Base-by-base conservation (phyloP, 1,284 basidiomycete genomes). In the Ustilago lituana region DNA sequence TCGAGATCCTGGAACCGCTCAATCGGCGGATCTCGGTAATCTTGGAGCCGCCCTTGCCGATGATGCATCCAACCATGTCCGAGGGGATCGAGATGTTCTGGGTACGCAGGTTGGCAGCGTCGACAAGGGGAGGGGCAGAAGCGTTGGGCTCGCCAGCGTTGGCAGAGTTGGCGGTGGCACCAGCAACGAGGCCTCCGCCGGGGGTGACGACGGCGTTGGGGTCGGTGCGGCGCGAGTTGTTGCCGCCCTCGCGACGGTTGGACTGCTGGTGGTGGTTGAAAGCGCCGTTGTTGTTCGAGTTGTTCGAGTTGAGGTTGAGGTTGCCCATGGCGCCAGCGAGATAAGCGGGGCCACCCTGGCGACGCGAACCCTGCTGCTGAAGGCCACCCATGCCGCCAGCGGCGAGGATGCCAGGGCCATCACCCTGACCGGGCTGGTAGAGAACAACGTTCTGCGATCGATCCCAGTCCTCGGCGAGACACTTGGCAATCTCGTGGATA, bases 21-120 rank as follows among this genome's bases (percentile, higher is more conserved):
- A 98, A 87, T 57, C 95, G 91, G 75, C 95, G 91, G 83, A 98
- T 98, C 84, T 98, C 95, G 60, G 94, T 97, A 78, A 98, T 98
- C 87, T 98, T 98, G 77, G 92, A 91, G 31, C 95, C 95, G 80
- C 91, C 93, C 74, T 94, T 92, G 66, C 95, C 95, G 79, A 86
- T 86, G 69, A 78, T 83, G 74, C 83, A 84, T 82, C 94, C 94
- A 73, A 98, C 95, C 95, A 98, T 98, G 74, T 78, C 77, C 6
- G 70, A 71, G 10, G 95, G 95, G 78, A 98, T 98, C 73, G 94
- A 95, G 78, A 98, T 98, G 85, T 96, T 97, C 85, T 98, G 95
- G 12, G 95, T 98, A 73, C 94, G 91, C 67, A 97, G 86, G 84
- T 94, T 94, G 53, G 85, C 84, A 72, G 85, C 85, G 45, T 80